Evolutionary conservation across 2,329 filamentous ascomycete species (phyloP).

Genomic region (Sporothrix curviconia): DNA sequence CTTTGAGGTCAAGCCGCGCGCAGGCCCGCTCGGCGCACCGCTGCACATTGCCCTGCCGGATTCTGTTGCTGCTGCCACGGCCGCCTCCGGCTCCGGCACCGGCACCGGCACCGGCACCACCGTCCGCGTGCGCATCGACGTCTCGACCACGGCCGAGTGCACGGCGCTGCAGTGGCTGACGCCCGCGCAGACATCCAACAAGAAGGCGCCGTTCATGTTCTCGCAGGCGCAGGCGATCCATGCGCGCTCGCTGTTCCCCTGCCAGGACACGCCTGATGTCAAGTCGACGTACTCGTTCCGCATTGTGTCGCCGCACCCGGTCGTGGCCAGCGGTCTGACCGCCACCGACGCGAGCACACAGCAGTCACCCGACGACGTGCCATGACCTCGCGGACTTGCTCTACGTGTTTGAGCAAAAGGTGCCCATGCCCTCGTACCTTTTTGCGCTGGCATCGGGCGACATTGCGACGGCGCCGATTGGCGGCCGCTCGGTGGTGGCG

Average conservation of each 20-base stretch:
- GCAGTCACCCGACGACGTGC: slow-evolving; percentile 27
- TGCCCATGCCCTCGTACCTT: slow-evolving; percentile 89
- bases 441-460: slow-evolving; percentile 89
- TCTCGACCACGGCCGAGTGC: slow-evolving; percentile 80
- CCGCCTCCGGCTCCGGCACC: background rate
- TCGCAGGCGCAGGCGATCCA: slow-evolving; percentile 97
- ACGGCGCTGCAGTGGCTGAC: slow-evolving; percentile 95
- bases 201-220: slow-evolving; percentile 96
- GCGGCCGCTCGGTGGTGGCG: slow-evolving; percentile 75
- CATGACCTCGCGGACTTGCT: slow-evolving; percentile 49
- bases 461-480: slow-evolving; percentile 77
- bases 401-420: slow-evolving; percentile 82
- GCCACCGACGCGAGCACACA: slow-evolving; percentile 23
- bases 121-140: slow-evolving; percentile 54
- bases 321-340: slow-evolving; percentile 81
- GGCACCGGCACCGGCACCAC: slow-evolving; percentile 45
- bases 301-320: slow-evolving; percentile 77
- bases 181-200: slow-evolving; percentile 87
- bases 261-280: slow-evolving; percentile 94
- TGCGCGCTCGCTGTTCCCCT: slow-evolving; percentile 87
- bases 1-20: slow-evolving; percentile 64
- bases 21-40: slow-evolving; percentile 69
- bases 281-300: slow-evolving; percentile 93
- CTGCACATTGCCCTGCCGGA: slow-evolving; percentile 57
- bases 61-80: too few relatives aligned